These are phyloP conservation scores for Lepidium aucheri DNA, from an alignment of 345 rosid species.

Conservation along the genomic window DNA sequence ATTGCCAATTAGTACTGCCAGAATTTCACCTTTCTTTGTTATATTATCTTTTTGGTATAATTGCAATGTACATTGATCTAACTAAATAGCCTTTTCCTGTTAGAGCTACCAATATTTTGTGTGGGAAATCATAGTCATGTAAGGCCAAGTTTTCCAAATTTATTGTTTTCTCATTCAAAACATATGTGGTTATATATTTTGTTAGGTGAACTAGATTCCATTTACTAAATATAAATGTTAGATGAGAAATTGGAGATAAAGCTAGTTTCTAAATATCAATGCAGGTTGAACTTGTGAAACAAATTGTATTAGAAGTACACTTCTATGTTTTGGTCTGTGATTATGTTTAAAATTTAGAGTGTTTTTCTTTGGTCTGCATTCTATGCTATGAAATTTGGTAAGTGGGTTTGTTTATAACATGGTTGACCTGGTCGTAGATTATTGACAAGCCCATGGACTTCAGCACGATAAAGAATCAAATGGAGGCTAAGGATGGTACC, in stretches of 20 bases:
- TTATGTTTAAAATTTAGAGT: neutral
- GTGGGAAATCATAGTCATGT: neutral
- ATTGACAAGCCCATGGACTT: slow-evolving; percentile 98
- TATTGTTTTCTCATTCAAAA: neutral
- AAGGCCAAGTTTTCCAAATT: neutral
- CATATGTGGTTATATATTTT: neutral
- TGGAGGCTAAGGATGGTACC: slow-evolving; percentile 81
- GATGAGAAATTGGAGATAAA: slow-evolving; percentile 3
- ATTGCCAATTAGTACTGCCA: neutral
- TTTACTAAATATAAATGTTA: neutral
- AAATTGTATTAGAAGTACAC: neutral
- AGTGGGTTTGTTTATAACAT: neutral
- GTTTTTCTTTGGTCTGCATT: neutral
- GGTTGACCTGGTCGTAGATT: slow-evolving; percentile 31
- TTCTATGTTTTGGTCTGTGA: neutral
- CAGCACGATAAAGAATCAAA: slow-evolving; percentile 67
- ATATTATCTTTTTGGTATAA: neutral
- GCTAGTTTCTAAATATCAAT: neutral
- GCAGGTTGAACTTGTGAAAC: neutral
- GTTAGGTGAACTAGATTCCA: neutral
- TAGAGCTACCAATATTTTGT: neutral
- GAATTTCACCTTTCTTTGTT: neutral
- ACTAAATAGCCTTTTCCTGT: neutral
- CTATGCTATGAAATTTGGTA: neutral
- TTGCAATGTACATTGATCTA: neutral